These are phyloP conservation scores for Saccharomyces hybrid DNA, from an alignment of 1,139 yeast species.

Conservation along the genomic window DNA sequence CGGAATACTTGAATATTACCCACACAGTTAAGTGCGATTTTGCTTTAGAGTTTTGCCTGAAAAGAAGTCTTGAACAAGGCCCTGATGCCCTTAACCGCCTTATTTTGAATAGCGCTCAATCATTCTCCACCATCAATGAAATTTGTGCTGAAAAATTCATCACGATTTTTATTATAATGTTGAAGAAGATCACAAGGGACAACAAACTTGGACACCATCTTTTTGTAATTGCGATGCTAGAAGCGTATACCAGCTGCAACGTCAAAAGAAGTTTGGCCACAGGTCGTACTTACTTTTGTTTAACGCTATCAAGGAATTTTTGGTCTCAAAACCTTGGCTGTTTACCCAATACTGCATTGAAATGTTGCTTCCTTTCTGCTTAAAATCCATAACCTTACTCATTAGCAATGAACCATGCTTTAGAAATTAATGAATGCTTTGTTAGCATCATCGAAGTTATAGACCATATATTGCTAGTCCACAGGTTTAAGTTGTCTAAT, in stretches of 20 bases:
- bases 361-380: constrained; percentile 32
- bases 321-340: constrained; percentile 49
- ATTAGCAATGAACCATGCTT: constrained; percentile 5
- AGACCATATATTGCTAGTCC: constrained; percentile 54
- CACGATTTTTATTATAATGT: constrained; percentile 18
- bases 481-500: constrained; percentile 60
- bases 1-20: background rate
- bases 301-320: constrained; percentile 33
- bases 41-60: background rate
- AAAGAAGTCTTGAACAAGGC: constrained; percentile 8
- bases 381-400: constrained; percentile 29
- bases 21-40: background rate
- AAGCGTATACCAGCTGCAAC: constrained; percentile 17
- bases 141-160: constrained; percentile 11
- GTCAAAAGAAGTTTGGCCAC: background rate
- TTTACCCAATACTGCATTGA: constrained; percentile 67
- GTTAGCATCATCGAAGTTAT: constrained; percentile 38
- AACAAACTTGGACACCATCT: constrained; percentile 18
- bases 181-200: constrained; percentile 19
- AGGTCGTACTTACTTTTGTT: constrained; percentile 7
- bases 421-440: constrained; percentile 30
- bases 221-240: constrained; percentile 27
- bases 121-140: background rate
- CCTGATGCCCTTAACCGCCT: constrained; percentile 15
- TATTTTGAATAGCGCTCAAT: background rate